phyloP scores from a whole-genome alignment of 164 flowering plant genomes.

The Houttuynia cordata region DNA sequence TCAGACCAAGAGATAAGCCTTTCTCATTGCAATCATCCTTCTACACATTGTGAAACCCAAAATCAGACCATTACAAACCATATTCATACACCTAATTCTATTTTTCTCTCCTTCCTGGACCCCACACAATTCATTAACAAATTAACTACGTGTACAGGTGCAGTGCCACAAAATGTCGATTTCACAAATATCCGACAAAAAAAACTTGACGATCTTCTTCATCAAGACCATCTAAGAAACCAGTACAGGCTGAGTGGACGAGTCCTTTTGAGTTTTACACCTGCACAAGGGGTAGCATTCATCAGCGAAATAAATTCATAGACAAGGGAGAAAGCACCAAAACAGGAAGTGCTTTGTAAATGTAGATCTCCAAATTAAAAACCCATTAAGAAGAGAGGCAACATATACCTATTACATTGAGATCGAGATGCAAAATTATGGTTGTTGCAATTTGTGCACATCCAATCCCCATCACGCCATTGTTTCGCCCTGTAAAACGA shows the following conservation, averaged over 20 bases:
- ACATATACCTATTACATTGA: conserved; percentile 78
- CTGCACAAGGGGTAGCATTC: conserved; percentile 21
- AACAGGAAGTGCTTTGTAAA: background rate
- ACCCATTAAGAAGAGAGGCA: background rate
- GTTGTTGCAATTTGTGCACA: conserved; percentile 87
- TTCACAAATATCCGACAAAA: background rate
- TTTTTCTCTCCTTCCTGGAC: too few species aligned
- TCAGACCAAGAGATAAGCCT: too few species aligned
- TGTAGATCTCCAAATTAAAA: background rate
- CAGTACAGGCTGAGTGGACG: conserved; percentile 30
- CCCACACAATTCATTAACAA: too few species aligned
- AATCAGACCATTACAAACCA: too few species aligned
- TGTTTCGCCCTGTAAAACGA: conserved; percentile 54
- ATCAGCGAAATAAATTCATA: background rate
- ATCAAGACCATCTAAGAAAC: conserved; percentile 18
- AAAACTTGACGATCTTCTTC: background rate
- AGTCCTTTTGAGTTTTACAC: conserved; percentile 53
- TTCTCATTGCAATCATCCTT: too few species aligned
- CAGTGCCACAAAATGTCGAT: background rate
- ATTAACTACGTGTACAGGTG: too few species aligned
- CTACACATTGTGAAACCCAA: too few species aligned
- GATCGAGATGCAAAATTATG: conserved; percentile 87
- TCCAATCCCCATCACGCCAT: conserved; percentile 98
- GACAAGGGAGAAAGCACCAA: background rate
- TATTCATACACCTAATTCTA: too few species aligned